Conservation (phyloP, 371 early-diverging fungal genomes). For the Circinella minor region DNA sequence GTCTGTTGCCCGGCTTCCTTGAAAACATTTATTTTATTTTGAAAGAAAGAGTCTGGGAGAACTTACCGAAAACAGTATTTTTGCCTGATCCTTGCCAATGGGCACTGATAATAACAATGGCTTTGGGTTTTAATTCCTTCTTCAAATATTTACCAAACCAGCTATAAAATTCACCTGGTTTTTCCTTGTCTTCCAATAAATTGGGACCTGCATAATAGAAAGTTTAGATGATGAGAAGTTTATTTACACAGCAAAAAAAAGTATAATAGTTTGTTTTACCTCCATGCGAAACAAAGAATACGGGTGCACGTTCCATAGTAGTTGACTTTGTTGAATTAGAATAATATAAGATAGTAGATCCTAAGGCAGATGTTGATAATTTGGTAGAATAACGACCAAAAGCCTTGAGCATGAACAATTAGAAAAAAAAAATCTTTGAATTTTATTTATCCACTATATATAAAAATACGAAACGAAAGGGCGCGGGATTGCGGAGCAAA, state of each 20-base stretch:
- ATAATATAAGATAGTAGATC: conserved; percentile 4
- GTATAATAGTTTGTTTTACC: conserved; percentile 23
- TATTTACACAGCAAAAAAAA: background rate
- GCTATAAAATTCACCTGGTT: conserved; percentile 48
- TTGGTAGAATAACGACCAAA: conserved; percentile 4
- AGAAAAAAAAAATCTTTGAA: background rate
- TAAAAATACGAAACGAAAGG: background rate
- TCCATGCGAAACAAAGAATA: conserved; percentile 50
- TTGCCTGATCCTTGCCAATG: conserved; percentile 60
- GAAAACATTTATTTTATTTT: background rate
- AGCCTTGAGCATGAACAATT: conserved; percentile 9
- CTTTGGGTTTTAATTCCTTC: conserved; percentile 50
- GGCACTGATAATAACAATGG: conserved; percentile 59
- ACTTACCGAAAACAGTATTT: conserved; percentile 38
- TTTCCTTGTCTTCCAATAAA: conserved; percentile 50
- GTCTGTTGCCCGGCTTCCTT: background rate
- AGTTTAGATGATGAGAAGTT: background rate
- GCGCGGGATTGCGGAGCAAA: background rate
- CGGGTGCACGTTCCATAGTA: conserved; percentile 29
- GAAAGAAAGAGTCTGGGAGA: background rate
- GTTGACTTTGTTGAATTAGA: conserved; percentile 1
- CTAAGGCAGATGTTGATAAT: background rate
- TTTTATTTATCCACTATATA: background rate
- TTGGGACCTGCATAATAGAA: conserved; percentile 45
- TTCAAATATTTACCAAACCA: conserved; percentile 56